Percentiles rank a stretch among this genome's conserved stretches.
These are phyloP conservation scores for Suillus decipiens DNA, from an alignment of 768 basidiomycete genomes.

Conservation along the genomic window DNA sequence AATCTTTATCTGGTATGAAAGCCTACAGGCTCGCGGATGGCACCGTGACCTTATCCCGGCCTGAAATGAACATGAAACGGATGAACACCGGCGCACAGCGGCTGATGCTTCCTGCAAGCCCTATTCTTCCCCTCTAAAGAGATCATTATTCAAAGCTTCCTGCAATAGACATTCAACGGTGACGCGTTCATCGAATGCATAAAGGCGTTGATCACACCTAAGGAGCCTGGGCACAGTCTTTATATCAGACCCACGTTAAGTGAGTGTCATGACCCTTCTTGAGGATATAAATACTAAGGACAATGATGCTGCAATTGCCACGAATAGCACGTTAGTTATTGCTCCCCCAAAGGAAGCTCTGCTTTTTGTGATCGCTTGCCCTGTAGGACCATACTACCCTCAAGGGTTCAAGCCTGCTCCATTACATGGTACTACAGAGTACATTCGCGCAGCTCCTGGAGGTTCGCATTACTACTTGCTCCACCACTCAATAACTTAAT, in stretches of 20 bases:
- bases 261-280: slow-evolving; percentile 22
- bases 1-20: slow-evolving; percentile 90
- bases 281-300: slow-evolving; percentile 10
- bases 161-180: slow-evolving; percentile 69
- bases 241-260: slow-evolving; percentile 86
- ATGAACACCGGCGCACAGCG: slow-evolving; percentile 87
- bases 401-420: slow-evolving; percentile 89
- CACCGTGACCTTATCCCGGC: slow-evolving; percentile 82
- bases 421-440: slow-evolving; percentile 81
- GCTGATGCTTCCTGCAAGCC: slow-evolving; percentile 70
- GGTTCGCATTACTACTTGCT: slow-evolving; percentile 40
- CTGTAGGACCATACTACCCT: slow-evolving; percentile 79
- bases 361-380: slow-evolving; percentile 62
- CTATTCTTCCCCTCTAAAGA: not conserved
- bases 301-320: slow-evolving; percentile 62
- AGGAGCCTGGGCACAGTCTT: slow-evolving; percentile 83
- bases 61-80: slow-evolving; percentile 96
- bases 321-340: slow-evolving; percentile 46
- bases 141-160: slow-evolving; percentile 7
- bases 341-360: slow-evolving; percentile 68
- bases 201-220: slow-evolving; percentile 83
- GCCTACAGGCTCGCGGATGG: slow-evolving; percentile 80
- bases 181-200: slow-evolving; percentile 75
- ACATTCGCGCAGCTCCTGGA: slow-evolving; percentile 83
- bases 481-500: slow-evolving; percentile 9